Evolutionary conservation across 345 rosid genomes (phyloP).

Genomic region (Euphorbia pulcherrima): DNA sequence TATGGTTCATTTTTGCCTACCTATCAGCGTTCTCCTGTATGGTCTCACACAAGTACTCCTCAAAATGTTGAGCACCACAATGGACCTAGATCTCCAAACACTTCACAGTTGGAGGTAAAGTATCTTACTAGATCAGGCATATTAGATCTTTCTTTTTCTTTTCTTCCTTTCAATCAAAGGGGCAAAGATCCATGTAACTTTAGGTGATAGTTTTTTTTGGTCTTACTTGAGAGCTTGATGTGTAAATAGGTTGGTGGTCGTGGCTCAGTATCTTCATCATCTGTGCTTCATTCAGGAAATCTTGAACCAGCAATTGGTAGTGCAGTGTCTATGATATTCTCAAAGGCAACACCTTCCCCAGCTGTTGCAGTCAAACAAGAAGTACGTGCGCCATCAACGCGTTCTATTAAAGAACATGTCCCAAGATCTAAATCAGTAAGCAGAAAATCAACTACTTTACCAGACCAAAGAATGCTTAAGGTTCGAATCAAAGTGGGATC

Average conservation of each 20-base stretch:
- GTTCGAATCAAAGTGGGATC: slow-evolving; percentile 80
- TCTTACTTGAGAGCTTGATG: slow-evolving; percentile 20
- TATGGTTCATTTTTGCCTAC: slow-evolving; percentile 94
- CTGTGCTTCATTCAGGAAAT: slow-evolving; percentile 37
- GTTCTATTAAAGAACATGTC: slow-evolving; percentile 34
- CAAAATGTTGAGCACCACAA: slow-evolving; percentile 43
- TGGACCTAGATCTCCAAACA: slow-evolving; percentile 55
- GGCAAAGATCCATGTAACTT: slow-evolving; percentile 16
- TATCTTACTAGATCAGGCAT: slow-evolving; percentile 2
- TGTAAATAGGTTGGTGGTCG: slow-evolving; percentile 47
- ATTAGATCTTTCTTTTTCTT: background rate
- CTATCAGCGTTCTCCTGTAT: slow-evolving; percentile 71
- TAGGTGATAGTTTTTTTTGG: slow-evolving; percentile 18
- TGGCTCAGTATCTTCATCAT: slow-evolving; percentile 35
- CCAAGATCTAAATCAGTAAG: slow-evolving; percentile 30
- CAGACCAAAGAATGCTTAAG: slow-evolving; percentile 60
- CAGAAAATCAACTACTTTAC: slow-evolving; percentile 38
- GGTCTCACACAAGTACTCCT: slow-evolving; percentile 56
- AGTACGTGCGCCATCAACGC: slow-evolving; percentile 30
- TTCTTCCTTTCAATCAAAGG: background rate
- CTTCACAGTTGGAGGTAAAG: slow-evolving; percentile 60
- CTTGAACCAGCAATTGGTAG: slow-evolving; percentile 39
- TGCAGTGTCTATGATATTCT: slow-evolving; percentile 29
- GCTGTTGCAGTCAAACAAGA: slow-evolving; percentile 43
- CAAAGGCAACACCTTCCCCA: slow-evolving; percentile 35